Conservation (phyloP, 2,329 filamentous ascomycete genomes). For the Dothideomycetes sp. region DNA sequence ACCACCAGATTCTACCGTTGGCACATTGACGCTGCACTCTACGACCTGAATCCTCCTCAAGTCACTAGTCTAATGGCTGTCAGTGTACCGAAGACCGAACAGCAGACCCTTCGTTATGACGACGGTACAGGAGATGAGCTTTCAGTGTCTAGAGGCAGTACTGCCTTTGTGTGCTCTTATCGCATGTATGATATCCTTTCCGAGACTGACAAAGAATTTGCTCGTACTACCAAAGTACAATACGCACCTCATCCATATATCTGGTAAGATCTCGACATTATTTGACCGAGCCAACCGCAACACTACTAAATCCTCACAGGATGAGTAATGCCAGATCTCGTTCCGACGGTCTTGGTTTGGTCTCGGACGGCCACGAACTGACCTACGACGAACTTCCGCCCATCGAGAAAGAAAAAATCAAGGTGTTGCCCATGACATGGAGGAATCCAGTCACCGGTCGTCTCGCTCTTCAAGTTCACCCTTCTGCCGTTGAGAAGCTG, state of each 20-base stretch:
- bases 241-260: constrained; percentile 74
- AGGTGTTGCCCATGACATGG: constrained; percentile 69
- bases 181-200: constrained; percentile 61
- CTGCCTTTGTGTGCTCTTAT: constrained; percentile 64
- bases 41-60: constrained; percentile 63
- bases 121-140: constrained; percentile 59
- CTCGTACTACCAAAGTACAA: constrained; percentile 56
- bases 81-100: constrained; percentile 57
- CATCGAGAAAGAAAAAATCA: constrained; percentile 57
- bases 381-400: constrained; percentile 51
- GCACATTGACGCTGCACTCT: constrained; percentile 73
- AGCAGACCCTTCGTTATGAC: constrained; percentile 62
- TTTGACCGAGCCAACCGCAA: too few species aligned
- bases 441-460: constrained; percentile 62
- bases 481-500: constrained; percentile 60
- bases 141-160: constrained; percentile 63
- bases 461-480: constrained; percentile 65
- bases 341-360: constrained; percentile 60
- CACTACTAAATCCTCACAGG: too few species aligned
- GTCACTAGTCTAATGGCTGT: constrained; percentile 67
- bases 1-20: constrained; percentile 61
- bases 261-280: too few species aligned
- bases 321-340: constrained; percentile 61
- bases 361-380: constrained; percentile 58
- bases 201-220: constrained; percentile 58